These are phyloP conservation scores for Fonsecaea pedrosoi DNA, from an alignment of 2,329 filamentous ascomycete species.

Conservation along the genomic window DNA sequence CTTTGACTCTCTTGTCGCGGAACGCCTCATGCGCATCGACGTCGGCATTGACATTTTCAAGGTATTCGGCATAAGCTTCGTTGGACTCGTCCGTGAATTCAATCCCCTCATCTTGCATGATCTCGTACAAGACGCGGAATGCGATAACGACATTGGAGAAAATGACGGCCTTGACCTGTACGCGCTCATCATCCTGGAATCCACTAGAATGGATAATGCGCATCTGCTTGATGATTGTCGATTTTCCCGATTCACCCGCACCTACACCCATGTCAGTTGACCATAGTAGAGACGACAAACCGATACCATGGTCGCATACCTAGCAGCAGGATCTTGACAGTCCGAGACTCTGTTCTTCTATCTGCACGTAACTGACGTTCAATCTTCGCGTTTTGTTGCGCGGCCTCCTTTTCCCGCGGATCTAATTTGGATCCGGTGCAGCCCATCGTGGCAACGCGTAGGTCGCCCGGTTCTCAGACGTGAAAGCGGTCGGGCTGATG, in stretches of 20 bases:
- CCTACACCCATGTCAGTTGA: slow-evolving; percentile 59
- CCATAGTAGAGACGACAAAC: neutral
- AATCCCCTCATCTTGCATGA: slow-evolving; percentile 85
- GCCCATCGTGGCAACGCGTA: slow-evolving; percentile 48
- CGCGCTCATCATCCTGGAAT: slow-evolving; percentile 85
- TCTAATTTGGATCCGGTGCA: slow-evolving; percentile 53
- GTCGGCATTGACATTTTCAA: slow-evolving; percentile 77
- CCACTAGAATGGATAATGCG: slow-evolving; percentile 94
- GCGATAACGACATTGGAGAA: slow-evolving; percentile 95
- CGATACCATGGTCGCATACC: slow-evolving; percentile 63
- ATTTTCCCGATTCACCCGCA: slow-evolving; percentile 94
- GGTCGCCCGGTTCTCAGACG: neutral
- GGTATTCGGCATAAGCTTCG: slow-evolving; percentile 77
- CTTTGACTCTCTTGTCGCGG: slow-evolving; percentile 67
- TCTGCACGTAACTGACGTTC: slow-evolving; percentile 85
- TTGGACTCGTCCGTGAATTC: slow-evolving; percentile 80
- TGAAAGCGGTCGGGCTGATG: neutral
- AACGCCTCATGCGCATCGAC: slow-evolving; percentile 82
- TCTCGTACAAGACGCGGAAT: slow-evolving; percentile 86
- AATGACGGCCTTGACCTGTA: slow-evolving; percentile 93
- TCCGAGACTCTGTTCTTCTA: slow-evolving; percentile 82
- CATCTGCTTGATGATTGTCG: slow-evolving; percentile 98
- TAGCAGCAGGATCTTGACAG: slow-evolving; percentile 91
- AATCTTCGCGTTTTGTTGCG: slow-evolving; percentile 67
- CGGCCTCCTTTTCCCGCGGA: slow-evolving; percentile 50